These are phyloP conservation scores for Nitzschia sp. DNA, from an alignment of 108 stramenopile genomes.

Conservation along the genomic window DNA sequence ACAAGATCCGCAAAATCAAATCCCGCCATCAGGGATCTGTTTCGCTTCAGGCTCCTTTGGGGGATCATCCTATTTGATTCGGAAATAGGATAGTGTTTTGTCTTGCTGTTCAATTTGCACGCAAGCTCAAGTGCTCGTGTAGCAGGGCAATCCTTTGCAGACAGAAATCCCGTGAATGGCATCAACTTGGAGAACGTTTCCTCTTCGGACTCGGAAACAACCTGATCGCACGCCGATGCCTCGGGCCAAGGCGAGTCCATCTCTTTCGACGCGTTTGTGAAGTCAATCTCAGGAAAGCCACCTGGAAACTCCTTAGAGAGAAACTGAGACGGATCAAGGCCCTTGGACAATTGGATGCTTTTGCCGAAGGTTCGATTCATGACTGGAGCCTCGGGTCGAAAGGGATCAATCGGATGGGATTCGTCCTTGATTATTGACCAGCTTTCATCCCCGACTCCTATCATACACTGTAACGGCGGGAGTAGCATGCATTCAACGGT, in stretches of 20 bases:
- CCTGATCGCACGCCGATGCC: background rate
- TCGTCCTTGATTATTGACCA: background rate
- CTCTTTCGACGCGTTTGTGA: background rate
- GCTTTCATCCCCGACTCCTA: background rate
- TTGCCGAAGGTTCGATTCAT: background rate
- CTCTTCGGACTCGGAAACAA: background rate
- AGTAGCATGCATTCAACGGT: no score
- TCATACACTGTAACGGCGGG: no score
- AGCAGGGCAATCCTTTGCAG: background rate
- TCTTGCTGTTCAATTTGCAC: background rate
- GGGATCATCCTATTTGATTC: background rate
- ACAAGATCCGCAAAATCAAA: constrained; percentile 1
- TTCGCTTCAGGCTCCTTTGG: background rate
- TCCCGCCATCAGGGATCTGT: background rate
- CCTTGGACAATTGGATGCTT: background rate
- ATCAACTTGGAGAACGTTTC: background rate
- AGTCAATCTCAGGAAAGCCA: background rate
- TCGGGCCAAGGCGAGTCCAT: background rate
- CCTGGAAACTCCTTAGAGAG: background rate
- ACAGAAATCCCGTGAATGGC: background rate
- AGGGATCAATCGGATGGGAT: background rate
- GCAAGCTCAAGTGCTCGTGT: background rate
- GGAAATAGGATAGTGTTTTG: background rate
- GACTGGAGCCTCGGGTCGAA: background rate
- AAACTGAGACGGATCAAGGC: background rate